Evolutionary conservation across 192 early-diverging fungal species (phyloP).

Genomic region (Cladochytrium replicatum): DNA sequence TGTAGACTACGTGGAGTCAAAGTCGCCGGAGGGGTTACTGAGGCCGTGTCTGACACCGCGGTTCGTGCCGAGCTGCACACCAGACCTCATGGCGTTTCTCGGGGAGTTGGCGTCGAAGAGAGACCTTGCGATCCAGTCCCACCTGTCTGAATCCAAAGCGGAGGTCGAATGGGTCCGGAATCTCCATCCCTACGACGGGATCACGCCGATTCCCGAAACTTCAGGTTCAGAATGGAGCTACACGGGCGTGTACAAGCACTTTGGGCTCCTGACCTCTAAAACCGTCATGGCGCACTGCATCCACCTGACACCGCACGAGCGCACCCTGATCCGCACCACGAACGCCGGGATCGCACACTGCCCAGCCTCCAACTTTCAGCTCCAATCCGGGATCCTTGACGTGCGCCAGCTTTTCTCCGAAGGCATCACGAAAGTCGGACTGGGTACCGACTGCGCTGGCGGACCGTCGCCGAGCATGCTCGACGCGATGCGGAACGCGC

Average conservation of each 20-base stretch:
- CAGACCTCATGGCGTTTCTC: conserved; percentile 56
- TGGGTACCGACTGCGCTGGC: conserved; percentile 90
- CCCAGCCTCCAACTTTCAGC: conserved; percentile 81
- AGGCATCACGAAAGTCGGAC: conserved; percentile 68
- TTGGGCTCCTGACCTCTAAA: conserved; percentile 58
- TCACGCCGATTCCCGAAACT: conserved; percentile 6
- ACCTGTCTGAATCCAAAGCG: conserved; percentile 71
- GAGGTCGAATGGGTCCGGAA: conserved; percentile 67
- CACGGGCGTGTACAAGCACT: conserved; percentile 64
- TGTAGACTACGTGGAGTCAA: conserved; percentile 12
- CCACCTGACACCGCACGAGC: conserved; percentile 68
- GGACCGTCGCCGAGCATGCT: conserved; percentile 78
- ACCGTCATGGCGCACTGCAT: conserved; percentile 93
- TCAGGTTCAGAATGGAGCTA: conserved; percentile 32
- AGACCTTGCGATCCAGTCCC: conserved; percentile 81
- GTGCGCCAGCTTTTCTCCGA: conserved; percentile 62
- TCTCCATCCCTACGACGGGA: conserved; percentile 57
- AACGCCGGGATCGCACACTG: conserved; percentile 82
- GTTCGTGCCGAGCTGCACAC: conserved; percentile 79
- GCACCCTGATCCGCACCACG: conserved; percentile 47
- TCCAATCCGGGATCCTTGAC: conserved; percentile 70
- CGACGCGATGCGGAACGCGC: conserved; percentile 75
- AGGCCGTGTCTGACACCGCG: conserved; percentile 87
- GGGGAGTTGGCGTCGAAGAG: conserved; percentile 60
- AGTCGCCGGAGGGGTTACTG: conserved; percentile 16